Conservation (phyloP, 2,329 filamentous ascomycete genomes). For the Pleurostoma richardsiae region DNA sequence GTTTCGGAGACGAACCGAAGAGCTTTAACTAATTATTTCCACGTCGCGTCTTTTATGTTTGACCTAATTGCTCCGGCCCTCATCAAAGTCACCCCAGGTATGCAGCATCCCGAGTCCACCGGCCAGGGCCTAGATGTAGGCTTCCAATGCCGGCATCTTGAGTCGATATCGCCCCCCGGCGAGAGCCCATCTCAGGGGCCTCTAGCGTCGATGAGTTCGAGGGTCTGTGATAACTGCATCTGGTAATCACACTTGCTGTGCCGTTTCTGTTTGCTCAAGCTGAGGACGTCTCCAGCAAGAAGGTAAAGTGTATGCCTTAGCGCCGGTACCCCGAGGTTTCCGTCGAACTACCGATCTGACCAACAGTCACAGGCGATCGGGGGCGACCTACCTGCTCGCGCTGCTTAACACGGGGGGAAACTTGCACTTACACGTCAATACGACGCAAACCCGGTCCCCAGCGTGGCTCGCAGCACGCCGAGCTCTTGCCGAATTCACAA, state of each 20-base stretch:
- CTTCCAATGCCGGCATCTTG: no score
- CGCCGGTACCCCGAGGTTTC: background rate
- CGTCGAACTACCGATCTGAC: no score
- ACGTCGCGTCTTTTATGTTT: no score
- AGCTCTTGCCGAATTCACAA: slow-evolving; percentile 7
- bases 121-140: no score
- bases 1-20: no score
- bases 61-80: no score
- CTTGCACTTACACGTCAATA: slow-evolving; percentile 21
- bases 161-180: no score
- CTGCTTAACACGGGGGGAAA: slow-evolving; percentile 19
- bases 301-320: slow-evolving; percentile 9
- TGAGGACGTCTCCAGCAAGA: slow-evolving; percentile 5
- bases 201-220: no score
- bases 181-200: no score
- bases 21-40: no score
- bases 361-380: slow-evolving; percentile 17
- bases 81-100: no score
- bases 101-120: no score
- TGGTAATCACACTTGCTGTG: background rate
- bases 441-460: slow-evolving; percentile 23
- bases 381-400: slow-evolving; percentile 23
- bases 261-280: background rate
- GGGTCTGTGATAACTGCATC: background rate
- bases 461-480: slow-evolving; percentile 15